Evolutionary conservation across 345 rosid genomes (phyloP), one percentile per base, ranked within the genome.

Genomic region (Sonneratia alba): DNA sequence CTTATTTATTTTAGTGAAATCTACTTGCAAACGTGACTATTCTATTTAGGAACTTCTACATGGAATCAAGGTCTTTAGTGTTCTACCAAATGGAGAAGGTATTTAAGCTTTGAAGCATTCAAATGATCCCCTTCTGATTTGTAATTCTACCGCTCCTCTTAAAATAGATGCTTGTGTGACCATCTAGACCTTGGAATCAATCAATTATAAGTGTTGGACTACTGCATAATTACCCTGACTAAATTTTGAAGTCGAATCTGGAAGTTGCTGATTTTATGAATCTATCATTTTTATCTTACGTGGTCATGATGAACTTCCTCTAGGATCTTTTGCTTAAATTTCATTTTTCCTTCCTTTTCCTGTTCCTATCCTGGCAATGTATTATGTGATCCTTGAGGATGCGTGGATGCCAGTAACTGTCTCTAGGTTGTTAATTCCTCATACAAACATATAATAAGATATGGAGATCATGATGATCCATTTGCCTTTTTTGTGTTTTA

Each of bases 401-500:
- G 10, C 3, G 1, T 3, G 34, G 63, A 22, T 57, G 63, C 63
- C 34, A 7, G n/a, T 57, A 57, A 57, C 63, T 49, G 19, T 67
- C 48, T n/a, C 27, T n/a, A 38, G 48, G 22, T 40, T 40, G 36
- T 67, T 68, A 43, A 43, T n/a, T 68, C 70, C 45, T 21, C 53
- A 16, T 36, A 32, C 11, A 63, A 24, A 36, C 48, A 59, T 48
- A 38, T 38, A 69, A 51, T 36, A 24, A 43, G 18, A 34, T 42
- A 61, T 22, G 48, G 12, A 51, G 32, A 13, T 70, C 34, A 42
- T 80, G 62, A 69, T 70, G 6, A 32, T 67, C 55, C 19, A 43
- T 42, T 57, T 75, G 10, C 75, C 72, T 55, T 68, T 82, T 67
- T 68, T 71, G 75, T 40, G 70, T 77, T 59, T 78, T 84, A 85